These are phyloP conservation scores for Alternaria solani DNA, from an alignment of 2,329 filamentous ascomycete genomes.

Conservation along the genomic window DNA sequence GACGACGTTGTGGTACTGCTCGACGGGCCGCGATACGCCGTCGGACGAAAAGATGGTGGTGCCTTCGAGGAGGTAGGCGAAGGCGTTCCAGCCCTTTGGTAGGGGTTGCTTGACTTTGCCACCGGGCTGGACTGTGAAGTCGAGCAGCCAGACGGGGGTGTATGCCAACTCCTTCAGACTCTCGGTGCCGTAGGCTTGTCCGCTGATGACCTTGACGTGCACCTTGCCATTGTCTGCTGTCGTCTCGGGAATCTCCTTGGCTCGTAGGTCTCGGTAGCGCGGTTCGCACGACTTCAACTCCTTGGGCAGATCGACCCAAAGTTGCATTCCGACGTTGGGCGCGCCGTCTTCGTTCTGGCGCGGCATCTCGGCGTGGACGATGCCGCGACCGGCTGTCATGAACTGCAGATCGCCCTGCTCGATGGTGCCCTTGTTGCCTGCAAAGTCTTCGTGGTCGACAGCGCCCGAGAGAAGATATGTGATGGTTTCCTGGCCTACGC, in stretches of 20 bases:
- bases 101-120: constrained; percentile 78
- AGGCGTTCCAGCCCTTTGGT: constrained; percentile 86
- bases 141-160: constrained; percentile 95
- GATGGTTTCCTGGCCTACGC: constrained; percentile 74
- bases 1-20: constrained; percentile 85
- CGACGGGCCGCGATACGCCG: constrained; percentile 57
- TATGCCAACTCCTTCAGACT: constrained; percentile 90
- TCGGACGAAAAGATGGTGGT: constrained; percentile 64
- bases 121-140: constrained; percentile 81
- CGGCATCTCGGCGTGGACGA: constrained; percentile 97
- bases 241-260: constrained; percentile 79
- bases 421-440: constrained; percentile 84
- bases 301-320: constrained; percentile 92
- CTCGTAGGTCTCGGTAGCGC: constrained; percentile 84
- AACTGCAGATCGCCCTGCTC: constrained; percentile 91
- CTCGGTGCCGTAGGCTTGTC: constrained; percentile 82
- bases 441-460: constrained; percentile 92
- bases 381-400: constrained; percentile 93
- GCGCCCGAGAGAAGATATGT: constrained; percentile 88
- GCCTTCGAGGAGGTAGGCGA: constrained; percentile 85
- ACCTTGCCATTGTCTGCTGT: constrained; percentile 76
- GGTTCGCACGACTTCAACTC: constrained; percentile 88
- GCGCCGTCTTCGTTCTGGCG: constrained; percentile 76
- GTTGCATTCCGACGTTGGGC: constrained; percentile 85
- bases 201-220: constrained; percentile 87